Percentiles rank a stretch among this genome's conserved stretches.
phyloP scores from a whole-genome alignment of 1,139 yeast genomes.

The Debaryomycetaceae sp. region DNA sequence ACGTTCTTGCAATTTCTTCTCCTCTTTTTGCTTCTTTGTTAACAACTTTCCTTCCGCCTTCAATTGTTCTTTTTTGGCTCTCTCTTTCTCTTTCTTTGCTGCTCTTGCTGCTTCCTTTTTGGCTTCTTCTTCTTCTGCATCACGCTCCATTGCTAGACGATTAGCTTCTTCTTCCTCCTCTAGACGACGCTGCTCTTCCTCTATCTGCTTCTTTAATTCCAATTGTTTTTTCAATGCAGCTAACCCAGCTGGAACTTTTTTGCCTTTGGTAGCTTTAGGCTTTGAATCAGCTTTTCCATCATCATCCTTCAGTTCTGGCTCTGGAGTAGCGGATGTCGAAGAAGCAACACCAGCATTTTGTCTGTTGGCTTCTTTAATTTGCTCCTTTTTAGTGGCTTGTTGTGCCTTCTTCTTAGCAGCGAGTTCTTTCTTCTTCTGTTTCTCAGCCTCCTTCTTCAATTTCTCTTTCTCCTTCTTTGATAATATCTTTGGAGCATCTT shows the following conservation, averaged over 20 bases:
- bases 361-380: conserved; percentile 61
- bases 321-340: conserved; percentile 30
- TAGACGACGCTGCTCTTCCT: conserved; percentile 61
- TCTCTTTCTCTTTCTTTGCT: conserved; percentile 79
- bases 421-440: conserved; percentile 86
- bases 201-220: conserved; percentile 80
- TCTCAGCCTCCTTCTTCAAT: conserved; percentile 96
- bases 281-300: conserved; percentile 21
- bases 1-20: conserved; percentile 78
- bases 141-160: conserved; percentile 58
- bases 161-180: conserved; percentile 71
- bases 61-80: conserved; percentile 70
- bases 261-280: conserved; percentile 49
- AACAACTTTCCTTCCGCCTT: conserved; percentile 90
- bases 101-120: conserved; percentile 68
- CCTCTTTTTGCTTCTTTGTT: conserved; percentile 94
- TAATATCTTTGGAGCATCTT: conserved; percentile 69
- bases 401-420: conserved; percentile 79
- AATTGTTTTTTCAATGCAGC: conserved; percentile 82
- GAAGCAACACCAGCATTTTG: conserved; percentile 51
- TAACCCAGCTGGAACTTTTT: conserved; percentile 73
- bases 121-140: conserved; percentile 61
- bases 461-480: conserved; percentile 96
- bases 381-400: conserved; percentile 60
- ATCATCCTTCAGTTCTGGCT: conserved; percentile 25